Conservation (phyloP, 352 stramenopile genomes). For the Pythium pectinolyticum region DNA sequence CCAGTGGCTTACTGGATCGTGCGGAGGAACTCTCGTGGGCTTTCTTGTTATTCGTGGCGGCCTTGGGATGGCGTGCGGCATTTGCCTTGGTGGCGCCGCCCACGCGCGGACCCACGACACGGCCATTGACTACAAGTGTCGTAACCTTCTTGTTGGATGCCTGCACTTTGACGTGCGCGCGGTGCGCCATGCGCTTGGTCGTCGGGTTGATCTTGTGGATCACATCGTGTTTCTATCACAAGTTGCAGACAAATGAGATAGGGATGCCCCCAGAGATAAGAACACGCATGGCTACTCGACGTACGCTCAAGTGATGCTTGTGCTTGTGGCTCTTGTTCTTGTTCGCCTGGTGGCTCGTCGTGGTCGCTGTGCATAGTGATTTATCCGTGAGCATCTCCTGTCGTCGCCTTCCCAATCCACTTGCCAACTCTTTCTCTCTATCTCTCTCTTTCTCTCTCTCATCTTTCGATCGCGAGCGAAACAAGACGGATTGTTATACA, state of each 20-base stretch:
- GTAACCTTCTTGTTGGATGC: slow-evolving; percentile 32
- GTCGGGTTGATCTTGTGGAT: slow-evolving; percentile 42
- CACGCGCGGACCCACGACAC: slow-evolving; percentile 47
- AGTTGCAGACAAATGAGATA: not conserved
- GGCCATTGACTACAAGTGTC: slow-evolving; percentile 59
- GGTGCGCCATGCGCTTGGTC: slow-evolving; percentile 46
- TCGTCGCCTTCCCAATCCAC: no score
- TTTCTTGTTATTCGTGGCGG: slow-evolving; percentile 16
- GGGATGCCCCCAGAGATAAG: no score
- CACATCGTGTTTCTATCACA: slow-evolving; percentile 25
- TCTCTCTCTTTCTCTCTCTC: not conserved
- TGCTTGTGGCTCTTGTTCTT: slow-evolving; percentile 4
- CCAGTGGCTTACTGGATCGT: not conserved
- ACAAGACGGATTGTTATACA: no score
- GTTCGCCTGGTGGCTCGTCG: slow-evolving; percentile 1
- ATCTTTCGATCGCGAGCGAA: no score
- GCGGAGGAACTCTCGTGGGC: not conserved
- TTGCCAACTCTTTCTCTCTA: slow-evolving; percentile 4
- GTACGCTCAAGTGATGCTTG: slow-evolving; percentile 21
- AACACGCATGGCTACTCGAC: no score
- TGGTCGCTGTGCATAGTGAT: slow-evolving; percentile 23
- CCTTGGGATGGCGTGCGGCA: not conserved
- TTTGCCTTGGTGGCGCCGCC: slow-evolving; percentile 30
- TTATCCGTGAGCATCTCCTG: slow-evolving; percentile 1
- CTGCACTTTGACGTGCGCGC: slow-evolving; percentile 50